A percentile compares a stretch with the other conserved stretches of the same genome.
phyloP scores from a whole-genome alignment of 352 stramenopile species.

The Plasmopara halstedii region DNA sequence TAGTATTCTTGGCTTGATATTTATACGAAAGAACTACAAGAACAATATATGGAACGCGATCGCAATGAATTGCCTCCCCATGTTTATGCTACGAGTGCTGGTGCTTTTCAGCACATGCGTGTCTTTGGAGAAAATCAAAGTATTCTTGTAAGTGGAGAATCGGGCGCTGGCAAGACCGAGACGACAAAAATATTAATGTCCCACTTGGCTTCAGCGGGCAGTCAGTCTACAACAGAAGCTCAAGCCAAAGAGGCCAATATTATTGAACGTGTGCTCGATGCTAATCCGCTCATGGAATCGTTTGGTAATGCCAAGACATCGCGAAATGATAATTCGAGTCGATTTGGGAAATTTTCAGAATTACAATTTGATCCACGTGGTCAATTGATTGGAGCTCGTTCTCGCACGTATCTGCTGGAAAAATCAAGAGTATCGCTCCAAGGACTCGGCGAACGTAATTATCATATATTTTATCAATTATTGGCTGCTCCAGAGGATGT shows the following conservation, averaged over 20 bases:
- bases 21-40: slow-evolving; percentile 73
- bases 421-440: slow-evolving; percentile 88
- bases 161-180: slow-evolving; percentile 91
- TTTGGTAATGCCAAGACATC: slow-evolving; percentile 97
- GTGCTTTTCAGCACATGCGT: slow-evolving; percentile 78
- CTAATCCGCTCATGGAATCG: slow-evolving; percentile 86
- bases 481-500: slow-evolving; percentile 47
- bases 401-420: slow-evolving; percentile 82
- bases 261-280: slow-evolving; percentile 74
- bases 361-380: slow-evolving; percentile 89
- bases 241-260: slow-evolving; percentile 53
- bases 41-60: slow-evolving; percentile 72
- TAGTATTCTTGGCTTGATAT: slow-evolving; percentile 90
- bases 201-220: slow-evolving; percentile 77
- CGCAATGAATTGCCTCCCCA: slow-evolving; percentile 67
- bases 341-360: slow-evolving; percentile 96
- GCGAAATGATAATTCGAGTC: slow-evolving; percentile 93
- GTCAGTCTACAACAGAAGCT: slow-evolving; percentile 22
- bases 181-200: slow-evolving; percentile 96
- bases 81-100: slow-evolving; percentile 74
- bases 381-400: slow-evolving; percentile 73
- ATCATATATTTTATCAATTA: slow-evolving; percentile 99
- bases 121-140: slow-evolving; percentile 75
- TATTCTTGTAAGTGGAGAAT: slow-evolving; percentile 83
- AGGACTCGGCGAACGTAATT: slow-evolving; percentile 93